These are phyloP conservation scores for Dendrobium catenatum DNA, from an alignment of 106 monocot genomes.

Conservation along the genomic window DNA sequence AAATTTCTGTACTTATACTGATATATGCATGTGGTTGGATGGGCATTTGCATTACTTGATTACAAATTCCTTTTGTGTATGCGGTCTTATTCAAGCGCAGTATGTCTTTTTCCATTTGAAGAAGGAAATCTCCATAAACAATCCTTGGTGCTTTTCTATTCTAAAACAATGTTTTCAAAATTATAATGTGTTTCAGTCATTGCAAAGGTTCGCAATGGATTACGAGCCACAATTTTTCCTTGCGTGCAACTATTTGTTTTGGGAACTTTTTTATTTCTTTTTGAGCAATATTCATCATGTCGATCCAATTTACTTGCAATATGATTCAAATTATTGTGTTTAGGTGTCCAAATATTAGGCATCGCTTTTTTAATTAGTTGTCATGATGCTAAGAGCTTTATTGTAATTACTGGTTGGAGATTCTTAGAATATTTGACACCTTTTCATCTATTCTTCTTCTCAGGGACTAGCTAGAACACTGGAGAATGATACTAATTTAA, in stretches of 20 bases:
- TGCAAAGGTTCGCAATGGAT: too few relatives aligned
- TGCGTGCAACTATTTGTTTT: background rate
- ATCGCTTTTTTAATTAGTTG: background rate
- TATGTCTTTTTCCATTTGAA: background rate
- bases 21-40: too few relatives aligned
- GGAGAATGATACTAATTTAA: constrained; percentile 42
- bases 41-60: too few relatives aligned
- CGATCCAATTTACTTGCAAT: background rate
- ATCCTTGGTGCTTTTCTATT: background rate
- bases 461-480: constrained; percentile 68
- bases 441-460: background rate
- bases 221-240: background rate
- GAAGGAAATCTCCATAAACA: background rate
- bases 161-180: background rate
- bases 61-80: too few relatives aligned
- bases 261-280: background rate
- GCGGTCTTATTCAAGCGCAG: background rate
- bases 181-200: too few relatives aligned
- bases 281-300: background rate
- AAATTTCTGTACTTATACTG: too few relatives aligned
- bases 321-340: background rate
- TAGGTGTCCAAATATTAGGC: background rate
- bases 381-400: background rate
- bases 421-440: background rate
- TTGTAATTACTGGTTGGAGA: background rate